Evolutionary conservation across 805 yeast species (phyloP), one percentile per base, ranked within the genome.

Genomic region (Kuraishia capsulata): DNA sequence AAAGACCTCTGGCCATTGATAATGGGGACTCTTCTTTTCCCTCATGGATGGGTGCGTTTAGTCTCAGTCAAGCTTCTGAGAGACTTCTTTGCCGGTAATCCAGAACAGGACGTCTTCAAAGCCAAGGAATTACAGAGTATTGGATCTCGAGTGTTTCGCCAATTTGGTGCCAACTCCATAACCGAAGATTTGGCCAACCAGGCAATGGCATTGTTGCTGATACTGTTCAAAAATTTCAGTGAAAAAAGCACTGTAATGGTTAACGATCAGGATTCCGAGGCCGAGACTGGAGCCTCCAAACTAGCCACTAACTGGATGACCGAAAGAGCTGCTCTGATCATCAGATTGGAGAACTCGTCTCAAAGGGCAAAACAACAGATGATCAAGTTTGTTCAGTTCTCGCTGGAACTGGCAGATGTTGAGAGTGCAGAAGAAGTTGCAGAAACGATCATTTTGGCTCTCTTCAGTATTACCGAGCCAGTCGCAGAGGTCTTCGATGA

Each of bases 31-130:
- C 65, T 88, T 39, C 62, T 89, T 37, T 89, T 75, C 54, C 97
- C 97, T 2, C 97, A 89, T 57, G 69, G 92, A 1, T 89, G 97
- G 97, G 82, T 89, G 5, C 74, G 97, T 49, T 65, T 82, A 42
- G 65, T 69, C 37, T 34, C 49, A 21, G 58, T 63, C 26, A 48
- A 52, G 13, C 41, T 64, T 26, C 8, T 23, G 10, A 23, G 11
- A 11, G 26, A 11, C 10, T 23, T 8, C 26, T 17, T 28, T 14
- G 14, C 14, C 14, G 31, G 14, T 6, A 28, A 28, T 14, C 31
- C 17, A 5, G 31, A 28, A 5, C 13, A 28, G 17, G 31, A 11
- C 6, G 10, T 23, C 10, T 23, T 23, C 26, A 8, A 8, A 23
- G 44, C 59, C 3, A 64, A 78, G 32, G 44, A 62, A 2, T 50